These are phyloP conservation scores for Paxillus involutus DNA, from an alignment of 768 basidiomycete genomes.

Conservation along the genomic window DNA sequence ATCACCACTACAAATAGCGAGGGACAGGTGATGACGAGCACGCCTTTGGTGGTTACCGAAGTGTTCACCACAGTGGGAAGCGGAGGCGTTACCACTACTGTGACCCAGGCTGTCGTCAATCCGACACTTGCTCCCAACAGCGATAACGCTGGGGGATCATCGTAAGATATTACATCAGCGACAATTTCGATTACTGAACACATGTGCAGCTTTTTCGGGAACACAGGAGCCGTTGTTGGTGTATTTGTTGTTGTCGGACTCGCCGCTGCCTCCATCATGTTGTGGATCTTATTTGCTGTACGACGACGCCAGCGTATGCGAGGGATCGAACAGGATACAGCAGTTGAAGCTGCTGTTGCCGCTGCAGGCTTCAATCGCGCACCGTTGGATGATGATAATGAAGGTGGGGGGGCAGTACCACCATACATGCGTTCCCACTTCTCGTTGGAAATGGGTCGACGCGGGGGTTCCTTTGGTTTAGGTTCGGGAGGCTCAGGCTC, in stretches of 20 bases:
- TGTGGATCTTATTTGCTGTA: constrained; percentile 72
- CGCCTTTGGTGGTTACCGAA: constrained; percentile 59
- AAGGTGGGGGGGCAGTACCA: constrained; percentile 30
- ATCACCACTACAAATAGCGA: constrained; percentile 59
- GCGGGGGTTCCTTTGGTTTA: constrained; percentile 26
- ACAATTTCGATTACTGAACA: constrained; percentile 4
- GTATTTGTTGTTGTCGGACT: constrained; percentile 91
- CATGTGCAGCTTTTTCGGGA: constrained; percentile 72
- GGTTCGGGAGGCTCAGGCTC: constrained; percentile 15
- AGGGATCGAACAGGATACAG: constrained; percentile 66
- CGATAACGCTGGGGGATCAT: constrained; percentile 37
- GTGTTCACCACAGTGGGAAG: constrained; percentile 52
- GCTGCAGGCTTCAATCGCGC: constrained; percentile 70
- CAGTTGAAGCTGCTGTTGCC: constrained; percentile 68
- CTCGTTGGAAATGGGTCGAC: constrained; percentile 39
- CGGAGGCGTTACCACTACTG: constrained; percentile 52
- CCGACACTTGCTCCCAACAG: constrained; percentile 64
- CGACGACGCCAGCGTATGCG: constrained; percentile 62
- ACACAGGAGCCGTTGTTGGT: constrained; percentile 89
- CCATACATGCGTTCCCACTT: constrained; percentile 20
- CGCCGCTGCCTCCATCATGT: constrained; percentile 62
- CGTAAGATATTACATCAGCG: constrained; percentile 42
- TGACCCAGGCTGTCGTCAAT: constrained; percentile 67
- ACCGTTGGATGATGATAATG: constrained; percentile 68
- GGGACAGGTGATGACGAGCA: constrained; percentile 47